Evolutionary conservation across 768 basidiomycete genomes (phyloP), one percentile per base, ranked within the genome.

Genomic region (Amanita phalloides): DNA sequence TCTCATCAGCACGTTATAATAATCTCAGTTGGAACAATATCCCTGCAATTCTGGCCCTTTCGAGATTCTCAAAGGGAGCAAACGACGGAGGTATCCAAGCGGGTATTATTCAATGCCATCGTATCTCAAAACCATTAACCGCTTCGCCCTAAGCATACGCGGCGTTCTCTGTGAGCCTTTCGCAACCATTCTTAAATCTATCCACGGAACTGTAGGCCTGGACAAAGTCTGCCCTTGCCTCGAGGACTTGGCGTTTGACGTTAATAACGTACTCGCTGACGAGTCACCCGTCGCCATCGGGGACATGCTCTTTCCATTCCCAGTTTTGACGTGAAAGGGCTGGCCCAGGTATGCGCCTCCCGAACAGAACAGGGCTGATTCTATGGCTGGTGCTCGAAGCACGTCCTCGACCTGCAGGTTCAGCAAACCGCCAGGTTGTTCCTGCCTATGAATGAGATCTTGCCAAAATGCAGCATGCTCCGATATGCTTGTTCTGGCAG

Each of bases 271-370:
- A 23, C 4, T 8, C 7, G 38, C 20, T 42, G 46, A 9, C 10
- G 33, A 11, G 4, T 35, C 17, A 3, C 17, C 46, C 32, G 20
- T 35, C 23, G 10, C 17, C 20, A 21, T 37, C 33, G 33, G 20
- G 6, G 35, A 35, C 20, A 13, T 32, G 17, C 21, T 25, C 21
- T 30, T 49, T 25, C 20, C n/a, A 9, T 28, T 38, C n/a, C 17
- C 41, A 14, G 25, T 39, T 35, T 23, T 36, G 32, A 43, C 39
- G 21, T 55, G 57, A 54, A 68, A 67, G n/a, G 45, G 56, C 43
- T 57, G 64, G 26, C 62, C 64, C 14, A 58, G 56, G 54, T 63
- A 68, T 10, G 47, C 58, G n/a, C 58, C 57, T 51, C 59, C 56
- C 14, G 60, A 54, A 43, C 56, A 54, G 54, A 65, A 64, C 49